Conservation (phyloP, 2,329 filamentous ascomycete species). For the Nigrograna mackinnonii region DNA sequence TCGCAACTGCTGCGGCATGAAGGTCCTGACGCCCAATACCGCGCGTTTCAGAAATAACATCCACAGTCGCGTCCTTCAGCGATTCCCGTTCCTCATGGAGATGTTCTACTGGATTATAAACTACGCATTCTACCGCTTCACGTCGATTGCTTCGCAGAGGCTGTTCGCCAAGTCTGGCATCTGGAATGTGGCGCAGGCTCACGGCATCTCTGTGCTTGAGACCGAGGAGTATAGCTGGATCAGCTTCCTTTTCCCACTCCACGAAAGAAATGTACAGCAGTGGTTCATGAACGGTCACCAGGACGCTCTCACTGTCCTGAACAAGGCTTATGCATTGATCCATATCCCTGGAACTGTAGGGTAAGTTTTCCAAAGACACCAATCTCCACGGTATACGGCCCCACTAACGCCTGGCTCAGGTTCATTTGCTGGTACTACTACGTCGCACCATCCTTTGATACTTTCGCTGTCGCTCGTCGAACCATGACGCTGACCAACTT, state of each 20-base stretch:
- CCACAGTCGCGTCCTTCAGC: conserved; percentile 66
- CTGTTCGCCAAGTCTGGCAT: conserved; percentile 58
- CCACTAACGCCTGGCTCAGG: conserved; percentile 38
- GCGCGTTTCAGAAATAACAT: conserved; percentile 63
- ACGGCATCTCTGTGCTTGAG: conserved; percentile 59
- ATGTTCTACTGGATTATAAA: conserved; percentile 77
- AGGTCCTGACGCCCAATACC: conserved; percentile 60
- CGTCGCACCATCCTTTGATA: conserved; percentile 54
- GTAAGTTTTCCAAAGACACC: conserved; percentile 37
- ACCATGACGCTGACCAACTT: conserved; percentile 58
- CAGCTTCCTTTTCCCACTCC: conserved; percentile 57
- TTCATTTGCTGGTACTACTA: conserved; percentile 69
- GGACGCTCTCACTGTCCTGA: conserved; percentile 57
- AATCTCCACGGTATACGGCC: background rate
- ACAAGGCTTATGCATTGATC: conserved; percentile 62
- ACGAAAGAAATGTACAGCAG: conserved; percentile 57
- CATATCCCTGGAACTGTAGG: conserved; percentile 65
- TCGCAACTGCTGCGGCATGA: conserved; percentile 55
- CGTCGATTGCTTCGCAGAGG: conserved; percentile 54
- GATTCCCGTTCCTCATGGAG: conserved; percentile 71
- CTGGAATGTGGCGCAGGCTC: conserved; percentile 59
- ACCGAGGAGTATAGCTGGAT: conserved; percentile 57
- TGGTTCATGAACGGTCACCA: conserved; percentile 62
- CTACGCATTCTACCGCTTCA: conserved; percentile 66
- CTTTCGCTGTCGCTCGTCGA: conserved; percentile 48